Base-by-base conservation (phyloP, 306 rosid species). In the Medicago lupulina region DNA sequence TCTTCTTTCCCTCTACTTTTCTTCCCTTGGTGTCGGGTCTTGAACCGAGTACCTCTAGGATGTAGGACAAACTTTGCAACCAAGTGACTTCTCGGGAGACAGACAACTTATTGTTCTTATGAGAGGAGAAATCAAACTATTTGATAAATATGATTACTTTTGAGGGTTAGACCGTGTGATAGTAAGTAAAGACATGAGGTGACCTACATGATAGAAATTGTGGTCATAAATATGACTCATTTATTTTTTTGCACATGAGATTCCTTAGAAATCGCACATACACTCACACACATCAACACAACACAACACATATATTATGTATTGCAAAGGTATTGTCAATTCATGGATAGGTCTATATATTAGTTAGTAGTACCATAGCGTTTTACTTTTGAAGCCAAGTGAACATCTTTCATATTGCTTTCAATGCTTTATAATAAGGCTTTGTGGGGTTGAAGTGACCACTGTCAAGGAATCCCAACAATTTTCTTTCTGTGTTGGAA, bases 281-380 rank as follows among this genome's bases (percentile, higher is more conserved):
- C 31, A 28, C 31, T 28, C 31, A 28, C 31, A 28, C 31, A 28
- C 28, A 25, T n/a, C n/a, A n/a, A n/a, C n/a, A n/a, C n/a, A n/a
- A n/a, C 3, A 21, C 28, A 25, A 25, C 28, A 25, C 19, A 60
- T 18, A 60, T 25, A 11, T 74, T 64, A 67, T 73, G 43, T 68
- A 74, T n/a, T 25, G 68, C 54, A 18, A 73, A 83, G 40, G 80
- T 68, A 65, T 61, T 83, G 83, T 78, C 86, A 83, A 73, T 71
- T 83, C 76, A 19, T 12, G 74, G 74, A 50, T 65, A 49, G 71
- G 40, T 71, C 81, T 65, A 58, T 64, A 9, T 39, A 64, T 40
- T n/a, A n/a, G n/a, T n/a, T 9, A 8, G 34, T 12, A 58, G 64
- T 18, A 31, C 44, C 19, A 28, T 31, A 51, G 75, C 21, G 2